A percentile compares a stretch with the other conserved stretches of the same genome.
Evolutionary conservation across 768 basidiomycete species (phyloP).

Genomic region (Lactarius trivialis): DNA sequence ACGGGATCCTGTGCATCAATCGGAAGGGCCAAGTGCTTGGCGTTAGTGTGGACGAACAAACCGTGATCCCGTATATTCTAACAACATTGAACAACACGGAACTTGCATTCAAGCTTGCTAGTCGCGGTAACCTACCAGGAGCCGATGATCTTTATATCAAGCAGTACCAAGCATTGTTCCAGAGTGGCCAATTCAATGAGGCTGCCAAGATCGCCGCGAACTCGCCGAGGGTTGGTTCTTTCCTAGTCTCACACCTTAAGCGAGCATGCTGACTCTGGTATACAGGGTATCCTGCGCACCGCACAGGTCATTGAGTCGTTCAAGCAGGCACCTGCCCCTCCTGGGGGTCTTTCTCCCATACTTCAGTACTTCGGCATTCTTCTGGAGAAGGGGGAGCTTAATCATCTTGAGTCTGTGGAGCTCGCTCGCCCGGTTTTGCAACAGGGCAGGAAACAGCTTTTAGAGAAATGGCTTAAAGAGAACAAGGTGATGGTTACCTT

Average conservation of each 20-base stretch:
- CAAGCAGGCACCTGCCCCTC: slow-evolving; percentile 87
- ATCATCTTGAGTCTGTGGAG: slow-evolving; percentile 92
- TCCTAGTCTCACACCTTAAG: slow-evolving; percentile 1
- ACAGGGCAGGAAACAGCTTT: slow-evolving; percentile 91
- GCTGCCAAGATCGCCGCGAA: slow-evolving; percentile 98
- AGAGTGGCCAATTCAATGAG: slow-evolving; percentile 81
- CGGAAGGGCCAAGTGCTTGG: slow-evolving; percentile 98
- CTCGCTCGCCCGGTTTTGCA: slow-evolving; percentile 92
- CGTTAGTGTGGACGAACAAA: slow-evolving; percentile 94
- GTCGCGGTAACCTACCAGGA: slow-evolving; percentile 91
- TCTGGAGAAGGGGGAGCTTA: slow-evolving; percentile 97
- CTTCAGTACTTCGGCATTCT: slow-evolving; percentile 97
- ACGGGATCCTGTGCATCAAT: slow-evolving; percentile 99
- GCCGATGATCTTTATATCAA: slow-evolving; percentile 95
- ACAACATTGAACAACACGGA: slow-evolving; percentile 94
- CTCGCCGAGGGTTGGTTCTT: slow-evolving; percentile 72
- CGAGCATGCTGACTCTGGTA: slow-evolving; percentile 1
- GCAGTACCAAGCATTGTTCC: slow-evolving; percentile 90
- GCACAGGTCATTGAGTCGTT: slow-evolving; percentile 94
- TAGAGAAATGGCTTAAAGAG: slow-evolving; percentile 99
- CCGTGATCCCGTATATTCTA: slow-evolving; percentile 91
- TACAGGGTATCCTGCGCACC: slow-evolving; percentile 88
- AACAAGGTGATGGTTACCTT: slow-evolving; percentile 66
- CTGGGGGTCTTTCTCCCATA: slow-evolving; percentile 90
- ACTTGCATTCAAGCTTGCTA: slow-evolving; percentile 95